Evolutionary conservation across 2,329 filamentous ascomycete species (phyloP).

Genomic region (Sordariomycetes sp.): DNA sequence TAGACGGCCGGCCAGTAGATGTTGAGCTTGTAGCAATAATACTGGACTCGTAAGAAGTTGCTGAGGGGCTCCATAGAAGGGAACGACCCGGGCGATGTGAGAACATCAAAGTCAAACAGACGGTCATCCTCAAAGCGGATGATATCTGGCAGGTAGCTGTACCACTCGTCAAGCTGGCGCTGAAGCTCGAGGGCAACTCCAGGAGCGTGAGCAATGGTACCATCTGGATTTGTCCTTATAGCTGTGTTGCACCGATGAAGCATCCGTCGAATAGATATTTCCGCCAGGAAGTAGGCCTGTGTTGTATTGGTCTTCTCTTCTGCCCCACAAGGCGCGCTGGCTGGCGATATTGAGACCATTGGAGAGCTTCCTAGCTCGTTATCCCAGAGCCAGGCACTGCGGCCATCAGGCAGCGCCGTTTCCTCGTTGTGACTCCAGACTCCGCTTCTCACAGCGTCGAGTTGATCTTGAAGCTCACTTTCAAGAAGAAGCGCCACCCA

Average conservation of each 20-base stretch:
- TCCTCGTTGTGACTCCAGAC: too few relatives aligned
- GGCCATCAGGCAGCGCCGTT: too few relatives aligned
- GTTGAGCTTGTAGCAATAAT: slow-evolving; percentile 15
- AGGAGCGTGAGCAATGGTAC: slow-evolving; percentile 13
- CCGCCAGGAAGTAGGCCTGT: not conserved
- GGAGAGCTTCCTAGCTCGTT: too few relatives aligned
- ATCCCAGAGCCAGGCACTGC: too few relatives aligned
- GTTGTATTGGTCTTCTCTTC: not conserved
- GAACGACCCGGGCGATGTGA: not conserved
- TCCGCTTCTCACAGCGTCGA: too few relatives aligned
- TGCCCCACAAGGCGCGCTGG: not conserved
- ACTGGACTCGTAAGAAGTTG: slow-evolving; percentile 13
- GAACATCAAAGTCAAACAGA: not conserved
- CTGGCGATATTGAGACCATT: not conserved
- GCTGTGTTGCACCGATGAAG: not conserved
- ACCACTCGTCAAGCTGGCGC: slow-evolving; percentile 22
- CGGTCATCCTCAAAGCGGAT: slow-evolving; percentile 14
- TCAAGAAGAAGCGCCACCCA: too few relatives aligned
- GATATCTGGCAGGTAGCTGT: slow-evolving; percentile 16
- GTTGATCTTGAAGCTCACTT: too few relatives aligned
- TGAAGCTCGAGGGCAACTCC: slow-evolving; percentile 17
- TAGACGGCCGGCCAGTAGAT: slow-evolving; percentile 20
- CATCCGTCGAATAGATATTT: not conserved
- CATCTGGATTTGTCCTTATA: slow-evolving; percentile 1
- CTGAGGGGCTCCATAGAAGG: not conserved